A percentile compares a stretch with the other conserved stretches of the same genome.
phyloP scores from a whole-genome alignment of 148 eudicot genomes.

The Simmondsia chinensis region DNA sequence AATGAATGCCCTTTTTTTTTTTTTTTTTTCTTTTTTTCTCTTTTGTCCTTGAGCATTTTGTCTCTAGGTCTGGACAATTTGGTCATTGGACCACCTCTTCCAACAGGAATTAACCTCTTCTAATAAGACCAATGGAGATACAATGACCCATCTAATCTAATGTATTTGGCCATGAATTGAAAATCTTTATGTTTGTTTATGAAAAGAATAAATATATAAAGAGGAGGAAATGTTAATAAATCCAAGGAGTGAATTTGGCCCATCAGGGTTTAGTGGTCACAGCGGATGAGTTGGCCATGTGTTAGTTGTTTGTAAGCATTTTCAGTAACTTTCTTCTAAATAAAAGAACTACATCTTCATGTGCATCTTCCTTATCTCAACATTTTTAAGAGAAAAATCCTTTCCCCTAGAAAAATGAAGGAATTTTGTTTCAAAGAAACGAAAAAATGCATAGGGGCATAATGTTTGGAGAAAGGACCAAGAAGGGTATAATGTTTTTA shows the following conservation, averaged over 20 bases:
- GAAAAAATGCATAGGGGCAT: too few relatives aligned
- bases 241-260: conserved; percentile 3
- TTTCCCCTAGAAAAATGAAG: not conserved
- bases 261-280: conserved; percentile 21
- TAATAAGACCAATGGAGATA: too few relatives aligned
- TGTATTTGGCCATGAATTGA: too few relatives aligned
- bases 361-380: conserved; percentile 10
- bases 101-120: too few relatives aligned
- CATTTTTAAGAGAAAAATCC: too few relatives aligned
- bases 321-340: conserved; percentile 14
- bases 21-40: too few relatives aligned
- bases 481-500: too few relatives aligned
- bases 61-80: conserved; percentile 3
- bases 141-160: too few relatives aligned
- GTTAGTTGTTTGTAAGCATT: conserved; percentile 10
- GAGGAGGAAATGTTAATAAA: not conserved
- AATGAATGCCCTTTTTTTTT: too few relatives aligned
- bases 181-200: too few relatives aligned
- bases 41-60: not conserved
- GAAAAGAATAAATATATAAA: too few relatives aligned
- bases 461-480: too few relatives aligned
- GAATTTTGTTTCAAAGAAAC: conserved; percentile 4
- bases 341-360: conserved; percentile 14
- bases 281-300: conserved; percentile 31
- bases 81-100: conserved; percentile 9